These are phyloP conservation scores for Cladorrhinum sp. DNA, from an alignment of 2,329 filamentous ascomycete species.

Conservation along the genomic window DNA sequence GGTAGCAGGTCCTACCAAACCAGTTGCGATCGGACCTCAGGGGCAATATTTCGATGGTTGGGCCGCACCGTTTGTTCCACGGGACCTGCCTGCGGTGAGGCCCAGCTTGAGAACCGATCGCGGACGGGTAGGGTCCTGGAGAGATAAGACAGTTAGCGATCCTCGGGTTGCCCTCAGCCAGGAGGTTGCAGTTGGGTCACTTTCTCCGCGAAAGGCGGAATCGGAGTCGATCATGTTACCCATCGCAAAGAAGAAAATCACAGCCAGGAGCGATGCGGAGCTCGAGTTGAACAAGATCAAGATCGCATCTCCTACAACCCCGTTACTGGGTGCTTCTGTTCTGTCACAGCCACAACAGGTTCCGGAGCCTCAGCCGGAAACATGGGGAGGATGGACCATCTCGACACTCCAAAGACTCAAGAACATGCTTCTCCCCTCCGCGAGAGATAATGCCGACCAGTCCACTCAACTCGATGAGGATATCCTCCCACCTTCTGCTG, in stretches of 20 bases:
- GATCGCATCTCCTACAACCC: constrained; percentile 34
- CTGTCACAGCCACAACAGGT: constrained; percentile 22
- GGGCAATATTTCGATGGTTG: not conserved
- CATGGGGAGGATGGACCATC: constrained; percentile 33
- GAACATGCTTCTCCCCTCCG: constrained; percentile 23
- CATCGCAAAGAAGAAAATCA: constrained; percentile 25
- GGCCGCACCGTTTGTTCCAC: not conserved
- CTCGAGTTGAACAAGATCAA: constrained; percentile 43
- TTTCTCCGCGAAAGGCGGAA: constrained; percentile 27
- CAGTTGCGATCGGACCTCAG: constrained; percentile 8
- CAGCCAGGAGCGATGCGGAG: constrained; percentile 41
- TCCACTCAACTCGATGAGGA: constrained; percentile 15
- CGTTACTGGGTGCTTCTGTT: constrained; percentile 13
- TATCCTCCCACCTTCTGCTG: constrained; percentile 11
- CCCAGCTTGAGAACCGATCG: constrained; percentile 39
- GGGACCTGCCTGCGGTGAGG: not conserved
- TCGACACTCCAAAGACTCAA: constrained; percentile 33
- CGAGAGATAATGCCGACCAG: not conserved
- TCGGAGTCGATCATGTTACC: constrained; percentile 28
- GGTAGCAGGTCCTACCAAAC: constrained; percentile 15
- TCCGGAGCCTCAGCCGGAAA: constrained; percentile 28
- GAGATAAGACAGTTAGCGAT: constrained; percentile 40
- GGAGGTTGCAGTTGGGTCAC: constrained; percentile 38
- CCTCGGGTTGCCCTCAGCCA: constrained; percentile 42
- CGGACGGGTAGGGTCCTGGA: constrained; percentile 45